Base-by-base conservation (phyloP, 2,329 filamentous ascomycete genomes). In the Aspergillus pseudoterreus region DNA sequence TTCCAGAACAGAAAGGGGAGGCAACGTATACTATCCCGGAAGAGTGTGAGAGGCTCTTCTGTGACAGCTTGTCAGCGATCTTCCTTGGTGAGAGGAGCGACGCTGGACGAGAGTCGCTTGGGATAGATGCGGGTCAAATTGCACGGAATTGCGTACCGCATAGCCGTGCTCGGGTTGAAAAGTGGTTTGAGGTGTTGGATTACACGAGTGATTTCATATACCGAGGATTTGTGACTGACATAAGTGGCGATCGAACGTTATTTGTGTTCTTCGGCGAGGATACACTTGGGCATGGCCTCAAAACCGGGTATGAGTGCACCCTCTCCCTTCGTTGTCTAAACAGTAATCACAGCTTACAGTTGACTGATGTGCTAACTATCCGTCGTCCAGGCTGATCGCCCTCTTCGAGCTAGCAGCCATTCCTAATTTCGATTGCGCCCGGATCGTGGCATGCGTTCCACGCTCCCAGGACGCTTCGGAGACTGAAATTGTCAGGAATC, bases 31-130 rank as follows among this genome's bases (percentile, higher is more conserved):
- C 86, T 80, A 95, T 96, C 82, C 91, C 88, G 89, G 91, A 88
- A 91, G 91, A 96, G 90, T 95, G 92, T 96, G 92, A 96, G 91
- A 96, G 92, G 82, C 92, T 96, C 87, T 95, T 96, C 84, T 96
- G 92, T 79, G 90, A 92, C 87, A 87, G 86, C 82, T 89, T 96
- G 85, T 88, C 84, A 78, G 79, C 86, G 79, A 87, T 89, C 80
- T 96, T 96, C 85, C 88, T 87, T 82, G 92, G 90, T 95, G 91
- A 95, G 90, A 85, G 87, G 88, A 85, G 85, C 77, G 74, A 78
- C 81, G 82, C 76, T 73, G 77, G 78, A 79, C 81, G 85, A 84
- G 87, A 84, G 87, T 92, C 89, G 84, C 83, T 87, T 84, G 86
- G 87, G 82, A 85, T 88, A 84, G 86, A 84, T 92, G 84, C 85